Evolutionary conservation across 2,329 filamentous ascomycete species (phyloP), one percentile per base, ranked within the genome.

Genomic region (Colletotrichum agaves): DNA sequence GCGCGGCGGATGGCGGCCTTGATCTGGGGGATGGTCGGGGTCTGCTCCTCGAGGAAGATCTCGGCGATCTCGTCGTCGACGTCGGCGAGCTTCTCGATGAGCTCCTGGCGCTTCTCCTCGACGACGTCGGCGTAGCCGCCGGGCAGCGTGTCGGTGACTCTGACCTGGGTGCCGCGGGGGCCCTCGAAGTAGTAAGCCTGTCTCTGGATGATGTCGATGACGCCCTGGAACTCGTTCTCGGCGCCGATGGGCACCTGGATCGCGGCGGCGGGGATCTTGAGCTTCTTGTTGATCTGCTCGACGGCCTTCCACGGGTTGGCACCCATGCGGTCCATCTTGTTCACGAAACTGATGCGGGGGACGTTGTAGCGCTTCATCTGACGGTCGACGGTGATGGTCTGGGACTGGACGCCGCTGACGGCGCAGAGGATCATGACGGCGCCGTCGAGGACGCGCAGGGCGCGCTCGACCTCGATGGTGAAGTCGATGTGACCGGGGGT

Each of bases 301-400:
- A 99, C 90, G 8, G 94, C 94, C 82, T 97, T 98, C 89, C 94
- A 99, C 8, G 96, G 96, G 78, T 99, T 98, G 71, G 96, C 93
- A 68, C 96, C 96, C 92, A 98, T 98, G 72, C 96, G 91, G 77
- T 99, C 96, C 95, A 99, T 98, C 87, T 99, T 99, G 85, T 99
- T 99, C 78, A 99, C 90, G 76, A 99, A 99, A 61, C 93, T 97
- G 78, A 99, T 90, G 74, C 96, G 88, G 69, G 96, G 96, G 70
- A 99, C 91, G 77, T 98, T 95, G 85, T 99, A 99, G 73, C 96
- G 90, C 84, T 94, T 93, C 96, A 99, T 99, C 84, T 99, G 96
- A 74, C 96, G 89, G 80, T 99, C 94, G 71, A 99, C 96, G 1
- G 96, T 99, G 74, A 98, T 98, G 19, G 96, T 99, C 82, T 99